phyloP scores from a whole-genome alignment of 139 green algal genomes.

The Ulvella scutata region DNA sequence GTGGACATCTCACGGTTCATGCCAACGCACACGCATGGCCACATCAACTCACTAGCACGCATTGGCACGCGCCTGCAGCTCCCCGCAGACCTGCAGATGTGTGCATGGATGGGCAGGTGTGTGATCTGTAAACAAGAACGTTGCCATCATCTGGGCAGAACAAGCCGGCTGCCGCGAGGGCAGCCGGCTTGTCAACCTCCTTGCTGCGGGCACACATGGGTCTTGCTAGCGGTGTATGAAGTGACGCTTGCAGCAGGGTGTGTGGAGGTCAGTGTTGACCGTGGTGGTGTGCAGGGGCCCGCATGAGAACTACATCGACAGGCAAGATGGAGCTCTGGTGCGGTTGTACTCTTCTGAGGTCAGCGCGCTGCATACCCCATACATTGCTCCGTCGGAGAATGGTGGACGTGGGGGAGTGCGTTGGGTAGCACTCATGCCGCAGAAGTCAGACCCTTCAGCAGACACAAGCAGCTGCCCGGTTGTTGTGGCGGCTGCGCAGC shows the following conservation, averaged over 20 bases:
- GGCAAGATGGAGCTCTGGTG: conserved; percentile 36
- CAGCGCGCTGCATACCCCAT: conserved; percentile 52
- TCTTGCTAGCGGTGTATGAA: too few relatives aligned
- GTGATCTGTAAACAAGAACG: too few relatives aligned
- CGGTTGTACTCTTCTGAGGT: conserved; percentile 13
- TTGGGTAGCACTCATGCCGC: conserved; percentile 33
- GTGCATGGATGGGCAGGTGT: neutral
- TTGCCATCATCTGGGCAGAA: too few relatives aligned
- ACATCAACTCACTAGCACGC: conserved; percentile 36
- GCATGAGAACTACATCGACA: conserved; percentile 85
- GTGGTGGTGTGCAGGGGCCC: conserved; percentile 46
- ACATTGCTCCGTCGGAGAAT: conserved; percentile 57
- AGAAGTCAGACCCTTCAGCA: too few relatives aligned
- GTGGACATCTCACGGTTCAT: neutral
- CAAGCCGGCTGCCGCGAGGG: too few relatives aligned
- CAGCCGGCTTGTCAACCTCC: too few relatives aligned
- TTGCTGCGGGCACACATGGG: too few relatives aligned
- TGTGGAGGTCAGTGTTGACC: neutral
- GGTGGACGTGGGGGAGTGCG: conserved; percentile 54
- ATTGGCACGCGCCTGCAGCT: conserved; percentile 42
- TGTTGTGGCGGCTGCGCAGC: neutral
- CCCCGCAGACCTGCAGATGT: neutral
- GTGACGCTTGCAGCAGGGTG: neutral
- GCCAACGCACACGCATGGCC: neutral
- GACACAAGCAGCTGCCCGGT: neutral